Conservation (phyloP, 768 basidiomycete species). For the Hortiboletus campestris region DNA sequence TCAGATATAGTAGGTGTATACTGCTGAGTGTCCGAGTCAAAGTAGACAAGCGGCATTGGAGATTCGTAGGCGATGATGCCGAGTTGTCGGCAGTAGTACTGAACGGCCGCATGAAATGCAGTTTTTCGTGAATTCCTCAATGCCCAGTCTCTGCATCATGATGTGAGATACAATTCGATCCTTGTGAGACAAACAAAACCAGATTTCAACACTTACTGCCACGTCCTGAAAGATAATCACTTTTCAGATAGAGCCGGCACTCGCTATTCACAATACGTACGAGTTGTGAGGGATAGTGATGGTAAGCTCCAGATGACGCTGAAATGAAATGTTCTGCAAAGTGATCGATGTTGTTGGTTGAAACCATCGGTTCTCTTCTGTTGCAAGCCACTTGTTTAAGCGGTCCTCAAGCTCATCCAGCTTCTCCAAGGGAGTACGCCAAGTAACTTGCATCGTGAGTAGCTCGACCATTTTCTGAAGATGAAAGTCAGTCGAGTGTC, state of each 20-base stretch:
- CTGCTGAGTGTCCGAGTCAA: conserved; percentile 22
- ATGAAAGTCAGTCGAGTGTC: conserved; percentile 10
- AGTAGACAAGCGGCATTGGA: conserved; percentile 57
- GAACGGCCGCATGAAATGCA: conserved; percentile 76
- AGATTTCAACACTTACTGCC: conserved; percentile 30
- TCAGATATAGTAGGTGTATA: conserved; percentile 3
- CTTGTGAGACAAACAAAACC: neutral
- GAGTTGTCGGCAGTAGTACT: conserved; percentile 68
- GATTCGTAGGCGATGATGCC: conserved; percentile 62
- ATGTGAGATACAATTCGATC: conserved; percentile 5
- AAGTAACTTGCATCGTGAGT: conserved; percentile 68
- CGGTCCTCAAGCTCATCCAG: conserved; percentile 65
- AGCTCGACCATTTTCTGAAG: conserved; percentile 64
- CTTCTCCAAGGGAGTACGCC: conserved; percentile 72
- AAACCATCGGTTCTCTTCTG: conserved; percentile 80
- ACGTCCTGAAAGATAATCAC: conserved; percentile 25
- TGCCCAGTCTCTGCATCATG: conserved; percentile 52
- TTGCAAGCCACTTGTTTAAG: conserved; percentile 73
- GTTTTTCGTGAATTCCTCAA: conserved; percentile 60
- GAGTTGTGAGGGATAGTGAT: conserved; percentile 59
- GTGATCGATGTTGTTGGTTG: conserved; percentile 63
- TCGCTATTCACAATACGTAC: conserved; percentile 28
- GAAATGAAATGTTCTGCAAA: conserved; percentile 62
- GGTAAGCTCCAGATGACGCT: conserved; percentile 65
- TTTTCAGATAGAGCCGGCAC: conserved; percentile 2